Percentiles rank a stretch among this genome's conserved stretches.
These are phyloP conservation scores for Dryas drummondii DNA, from an alignment of 306 rosid species.

Conservation along the genomic window DNA sequence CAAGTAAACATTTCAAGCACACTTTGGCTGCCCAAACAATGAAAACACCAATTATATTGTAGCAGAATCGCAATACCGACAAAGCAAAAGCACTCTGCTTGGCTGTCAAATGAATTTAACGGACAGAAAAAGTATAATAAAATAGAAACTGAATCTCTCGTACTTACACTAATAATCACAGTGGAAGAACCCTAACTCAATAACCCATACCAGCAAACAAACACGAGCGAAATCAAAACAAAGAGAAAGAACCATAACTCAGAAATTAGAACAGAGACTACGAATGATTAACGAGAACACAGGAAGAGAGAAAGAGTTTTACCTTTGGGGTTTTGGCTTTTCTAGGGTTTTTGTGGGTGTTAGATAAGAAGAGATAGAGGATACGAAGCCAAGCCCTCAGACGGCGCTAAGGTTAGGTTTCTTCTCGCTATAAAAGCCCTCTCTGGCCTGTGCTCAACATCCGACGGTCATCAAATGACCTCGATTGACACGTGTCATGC, in stretches of 20 bases:
- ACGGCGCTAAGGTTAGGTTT: constrained; percentile 23
- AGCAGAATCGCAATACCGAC: constrained; percentile 6
- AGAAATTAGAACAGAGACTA: not conserved
- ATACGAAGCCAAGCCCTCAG: constrained; percentile 7
- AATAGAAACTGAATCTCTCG: not conserved
- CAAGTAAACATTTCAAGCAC: too few species aligned
- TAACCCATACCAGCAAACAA: not conserved
- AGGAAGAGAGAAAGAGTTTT: not conserved
- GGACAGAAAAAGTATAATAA: not conserved
- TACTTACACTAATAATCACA: not conserved
- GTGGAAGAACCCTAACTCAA: not conserved
- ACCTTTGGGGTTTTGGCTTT: not conserved
- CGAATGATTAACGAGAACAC: not conserved
- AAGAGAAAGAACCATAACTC: not conserved
- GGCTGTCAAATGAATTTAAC: not conserved
- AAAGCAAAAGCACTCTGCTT: not conserved
- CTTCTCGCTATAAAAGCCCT: constrained; percentile 8
- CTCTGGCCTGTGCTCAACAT: not conserved
- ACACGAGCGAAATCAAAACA: constrained; percentile 5
- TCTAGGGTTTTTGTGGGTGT: constrained; percentile 9
- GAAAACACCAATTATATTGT: not conserved
- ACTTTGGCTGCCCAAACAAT: not conserved
- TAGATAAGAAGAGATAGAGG: not conserved
- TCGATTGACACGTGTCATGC: not conserved
- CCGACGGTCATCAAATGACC: constrained; percentile 20